Conservation (phyloP, 768 basidiomycete species). For the Chalciporus chontae region DNA sequence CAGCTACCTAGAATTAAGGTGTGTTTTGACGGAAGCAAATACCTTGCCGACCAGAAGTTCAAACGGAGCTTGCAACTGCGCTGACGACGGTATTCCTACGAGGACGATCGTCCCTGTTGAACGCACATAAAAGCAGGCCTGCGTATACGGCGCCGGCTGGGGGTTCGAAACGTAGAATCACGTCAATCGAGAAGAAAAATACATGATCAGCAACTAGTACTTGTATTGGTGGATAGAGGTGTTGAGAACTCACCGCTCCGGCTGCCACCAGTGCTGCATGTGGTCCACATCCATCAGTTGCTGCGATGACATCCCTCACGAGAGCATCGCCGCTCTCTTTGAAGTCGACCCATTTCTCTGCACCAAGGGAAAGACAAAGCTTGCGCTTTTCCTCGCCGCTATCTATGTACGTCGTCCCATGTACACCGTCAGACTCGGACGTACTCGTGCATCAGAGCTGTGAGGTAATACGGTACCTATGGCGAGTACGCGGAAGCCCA, state of each 20-base stretch:
- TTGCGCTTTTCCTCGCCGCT: slow-evolving; percentile 40
- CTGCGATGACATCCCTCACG: slow-evolving; percentile 35
- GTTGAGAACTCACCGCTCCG: slow-evolving; percentile 12
- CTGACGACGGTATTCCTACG: slow-evolving; percentile 38
- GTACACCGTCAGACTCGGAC: not conserved
- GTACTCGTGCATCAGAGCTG: not conserved
- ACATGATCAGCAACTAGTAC: not conserved
- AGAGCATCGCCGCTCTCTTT: slow-evolving; percentile 35
- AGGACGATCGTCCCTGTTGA: slow-evolving; percentile 38
- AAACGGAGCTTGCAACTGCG: slow-evolving; percentile 27
- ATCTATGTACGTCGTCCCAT: slow-evolving; percentile 25
- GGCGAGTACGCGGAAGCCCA: slow-evolving; percentile 45
- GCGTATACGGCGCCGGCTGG: slow-evolving; percentile 37
- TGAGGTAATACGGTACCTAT: slow-evolving; percentile 25
- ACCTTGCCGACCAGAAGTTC: slow-evolving; percentile 30
- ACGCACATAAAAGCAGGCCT: slow-evolving; percentile 45
- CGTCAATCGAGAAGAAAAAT: too few relatives aligned
- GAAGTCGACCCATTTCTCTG: slow-evolving; percentile 47
- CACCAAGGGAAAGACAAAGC: slow-evolving; percentile 37
- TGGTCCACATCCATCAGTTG: slow-evolving; percentile 42
- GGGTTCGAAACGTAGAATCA: not conserved
- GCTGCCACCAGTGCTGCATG: slow-evolving; percentile 33
- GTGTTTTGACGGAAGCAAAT: not conserved
- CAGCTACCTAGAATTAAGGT: not conserved
- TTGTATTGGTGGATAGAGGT: not conserved